Evolutionary conservation across 2,329 filamentous ascomycete genomes (phyloP), one percentile per base, ranked within the genome.

Genomic region (Alternaria sp.): DNA sequence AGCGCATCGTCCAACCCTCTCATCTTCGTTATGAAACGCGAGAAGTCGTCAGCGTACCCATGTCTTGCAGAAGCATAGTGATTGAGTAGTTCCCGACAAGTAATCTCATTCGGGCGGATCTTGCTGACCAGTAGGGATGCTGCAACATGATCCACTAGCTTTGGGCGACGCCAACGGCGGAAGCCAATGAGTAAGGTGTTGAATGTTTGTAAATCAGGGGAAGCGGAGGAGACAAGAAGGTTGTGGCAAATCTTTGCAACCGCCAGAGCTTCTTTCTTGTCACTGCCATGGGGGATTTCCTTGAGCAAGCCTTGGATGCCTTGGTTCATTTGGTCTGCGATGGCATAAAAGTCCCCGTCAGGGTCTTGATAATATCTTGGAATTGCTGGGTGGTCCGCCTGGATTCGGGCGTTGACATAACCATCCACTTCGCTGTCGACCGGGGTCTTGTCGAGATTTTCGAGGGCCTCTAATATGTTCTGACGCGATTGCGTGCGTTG

Each of bases 121-220:
- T 81, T 77, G 38, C 77, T 76, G 22, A 64, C 65, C 6, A 80
- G 68, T 16, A 80, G 64, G 4, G 71, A 67, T 2, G 68, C 44
- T 24, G 80, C 75, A 22, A 79, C 68, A 36, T 62, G 41, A 34
- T 75, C 65, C n/a, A 71, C 64, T 39, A 79, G 53, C 1, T 63
- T 53, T 11, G 58, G 60, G n/a, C 64, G 67, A 39, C 68, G 59
- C 67, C 72, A 76, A 34, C 69, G 66, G 48, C 63, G 66, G 51
- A 94, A 88, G n/a, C 86, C 86, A n/a, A 86, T 75, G 3, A 94
- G 84, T 26, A 95, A 82, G 12, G 85, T 84, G 71, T 93, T 93
- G 79, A 89, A 92, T 4, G 89, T 92, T 64, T 88, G 83, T 36
- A 91, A 84, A 62, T 87, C 87, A 0, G 91, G 90, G 0, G 88